These are phyloP conservation scores for Podospora didyma DNA, from an alignment of 495 filamentous ascomycete genomes.

Conservation along the genomic window DNA sequence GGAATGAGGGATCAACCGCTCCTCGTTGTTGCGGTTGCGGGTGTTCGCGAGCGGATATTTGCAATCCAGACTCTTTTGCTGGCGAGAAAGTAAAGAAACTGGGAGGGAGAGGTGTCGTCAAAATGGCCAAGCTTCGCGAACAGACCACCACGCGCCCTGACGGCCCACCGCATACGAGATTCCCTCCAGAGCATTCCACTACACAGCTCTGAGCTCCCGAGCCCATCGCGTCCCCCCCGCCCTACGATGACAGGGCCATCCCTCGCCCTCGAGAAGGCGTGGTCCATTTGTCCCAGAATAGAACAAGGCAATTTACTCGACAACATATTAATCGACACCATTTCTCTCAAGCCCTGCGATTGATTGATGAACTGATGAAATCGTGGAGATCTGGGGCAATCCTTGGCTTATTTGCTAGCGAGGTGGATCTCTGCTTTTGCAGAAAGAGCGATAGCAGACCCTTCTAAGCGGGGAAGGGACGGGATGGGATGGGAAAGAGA, in stretches of 20 bases:
- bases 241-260: not conserved
- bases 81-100: not conserved
- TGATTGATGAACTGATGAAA: no score
- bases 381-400: no score
- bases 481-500: not conserved
- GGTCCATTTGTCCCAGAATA: not conserved
- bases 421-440: not conserved
- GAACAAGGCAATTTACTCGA: not conserved
- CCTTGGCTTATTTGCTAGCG: no score
- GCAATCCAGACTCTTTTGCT: no score
- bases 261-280: not conserved
- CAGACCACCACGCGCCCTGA: not conserved
- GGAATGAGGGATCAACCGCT: slow-evolving; percentile 1
- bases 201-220: not conserved
- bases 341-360: no score
- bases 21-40: no score
- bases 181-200: not conserved
- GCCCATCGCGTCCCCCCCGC: not conserved
- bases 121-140: not conserved
- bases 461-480: not conserved
- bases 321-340: no score
- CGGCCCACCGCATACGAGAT: not conserved
- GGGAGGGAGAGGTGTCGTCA: not conserved
- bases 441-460: not conserved
- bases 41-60: no score